Evolutionary conservation across 2,329 filamentous ascomycete genomes (phyloP).

Genomic region (Verticillium longisporum): DNA sequence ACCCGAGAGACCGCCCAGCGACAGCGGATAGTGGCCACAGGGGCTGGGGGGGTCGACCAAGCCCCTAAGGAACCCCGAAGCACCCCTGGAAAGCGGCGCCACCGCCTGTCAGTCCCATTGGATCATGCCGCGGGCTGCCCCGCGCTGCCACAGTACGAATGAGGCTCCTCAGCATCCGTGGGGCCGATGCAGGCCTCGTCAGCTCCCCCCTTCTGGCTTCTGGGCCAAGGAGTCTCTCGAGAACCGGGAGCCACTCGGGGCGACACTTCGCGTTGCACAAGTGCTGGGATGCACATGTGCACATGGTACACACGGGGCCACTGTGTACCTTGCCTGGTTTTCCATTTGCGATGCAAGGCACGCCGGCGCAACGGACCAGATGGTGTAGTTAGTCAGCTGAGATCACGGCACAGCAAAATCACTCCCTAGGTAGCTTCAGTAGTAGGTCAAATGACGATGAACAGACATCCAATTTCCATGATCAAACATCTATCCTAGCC

Average conservation of each 20-base stretch:
- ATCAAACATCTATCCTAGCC: neutral
- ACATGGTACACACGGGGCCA: neutral
- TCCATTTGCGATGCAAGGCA: neutral
- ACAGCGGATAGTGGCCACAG: no score
- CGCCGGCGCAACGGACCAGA: neutral
- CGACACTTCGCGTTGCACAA: neutral
- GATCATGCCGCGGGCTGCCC: neutral
- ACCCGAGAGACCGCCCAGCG: neutral
- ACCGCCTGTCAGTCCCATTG: neutral
- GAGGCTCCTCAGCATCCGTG: neutral
- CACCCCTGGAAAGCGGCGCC: neutral
- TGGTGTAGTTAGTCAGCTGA: neutral
- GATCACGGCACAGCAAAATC: neutral
- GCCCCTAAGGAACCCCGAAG: neutral
- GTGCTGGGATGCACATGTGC: no score
- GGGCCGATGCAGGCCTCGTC: conserved; percentile 1
- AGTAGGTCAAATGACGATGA: neutral
- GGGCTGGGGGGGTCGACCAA: neutral
- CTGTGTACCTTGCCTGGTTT: neutral
- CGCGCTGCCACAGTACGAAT: neutral
- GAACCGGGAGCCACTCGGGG: neutral
- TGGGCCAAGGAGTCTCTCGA: neutral
- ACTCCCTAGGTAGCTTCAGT: neutral
- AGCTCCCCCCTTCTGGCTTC: neutral
- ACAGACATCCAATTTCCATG: neutral